Conservation (phyloP, 2,329 filamentous ascomycete genomes). For the Escovopsis sp. region DNA sequence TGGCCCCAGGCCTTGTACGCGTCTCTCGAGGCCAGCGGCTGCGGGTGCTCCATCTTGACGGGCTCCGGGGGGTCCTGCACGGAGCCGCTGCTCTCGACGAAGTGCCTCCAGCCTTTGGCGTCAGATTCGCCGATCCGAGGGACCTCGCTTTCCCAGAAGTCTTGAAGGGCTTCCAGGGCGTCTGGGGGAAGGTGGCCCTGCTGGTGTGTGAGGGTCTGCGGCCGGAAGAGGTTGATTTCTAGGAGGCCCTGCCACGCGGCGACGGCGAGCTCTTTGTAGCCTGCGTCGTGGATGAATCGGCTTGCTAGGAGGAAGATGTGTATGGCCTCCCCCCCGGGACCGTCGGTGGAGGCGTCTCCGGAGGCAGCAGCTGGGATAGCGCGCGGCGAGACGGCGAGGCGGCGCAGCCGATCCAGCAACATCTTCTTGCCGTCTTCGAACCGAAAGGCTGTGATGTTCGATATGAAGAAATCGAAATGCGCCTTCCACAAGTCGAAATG, state of each 20-base stretch:
- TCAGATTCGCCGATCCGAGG: conserved; percentile 60
- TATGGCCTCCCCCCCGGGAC: conserved; percentile 28
- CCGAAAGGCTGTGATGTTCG: conserved; percentile 47
- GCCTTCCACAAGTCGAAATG: conserved; percentile 53
- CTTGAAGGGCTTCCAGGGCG: conserved; percentile 35
- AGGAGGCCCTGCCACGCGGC: conserved; percentile 73
- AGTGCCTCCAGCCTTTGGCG: conserved; percentile 56
- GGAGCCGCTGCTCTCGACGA: conserved; percentile 20
- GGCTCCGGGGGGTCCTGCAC: conserved; percentile 26
- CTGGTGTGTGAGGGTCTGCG: conserved; percentile 19
- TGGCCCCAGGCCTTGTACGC: conserved; percentile 35
- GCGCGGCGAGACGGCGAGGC: too few relatives aligned
- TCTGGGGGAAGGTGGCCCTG: too few relatives aligned
- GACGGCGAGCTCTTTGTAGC: conserved; percentile 61
- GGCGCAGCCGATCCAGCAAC: conserved; percentile 36
- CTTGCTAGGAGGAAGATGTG: conserved; percentile 67
- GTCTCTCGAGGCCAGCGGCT: conserved; percentile 20
- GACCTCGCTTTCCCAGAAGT: conserved; percentile 80
- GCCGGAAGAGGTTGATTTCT: conserved; percentile 53
- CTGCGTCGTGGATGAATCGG: conserved; percentile 56
- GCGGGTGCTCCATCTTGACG: conserved; percentile 4
- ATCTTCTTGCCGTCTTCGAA: conserved; percentile 49
- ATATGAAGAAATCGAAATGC: conserved; percentile 59
- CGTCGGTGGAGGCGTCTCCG: too few relatives aligned
- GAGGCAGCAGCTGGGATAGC: too few relatives aligned